Percentiles rank a stretch among this genome's conserved stretches.
phyloP scores from a whole-genome alignment of 768 basidiomycete genomes.

The Trametes gibbosa region DNA sequence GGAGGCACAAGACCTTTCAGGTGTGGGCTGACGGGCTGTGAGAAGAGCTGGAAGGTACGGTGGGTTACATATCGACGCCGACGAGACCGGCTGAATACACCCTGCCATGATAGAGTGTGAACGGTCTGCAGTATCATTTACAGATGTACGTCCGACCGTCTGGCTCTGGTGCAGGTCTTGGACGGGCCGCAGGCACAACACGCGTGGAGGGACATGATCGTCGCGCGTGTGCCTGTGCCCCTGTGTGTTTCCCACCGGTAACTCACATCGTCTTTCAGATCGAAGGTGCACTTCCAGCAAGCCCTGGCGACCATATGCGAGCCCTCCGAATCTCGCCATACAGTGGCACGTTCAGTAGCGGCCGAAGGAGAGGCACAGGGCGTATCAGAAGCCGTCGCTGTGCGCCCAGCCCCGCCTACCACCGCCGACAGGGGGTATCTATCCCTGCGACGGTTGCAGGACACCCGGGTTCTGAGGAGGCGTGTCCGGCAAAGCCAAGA shows the following conservation, averaged over 20 bases:
- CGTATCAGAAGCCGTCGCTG: neutral
- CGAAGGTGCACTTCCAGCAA: constrained; percentile 71
- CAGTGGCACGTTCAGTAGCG: neutral
- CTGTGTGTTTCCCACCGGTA: neutral
- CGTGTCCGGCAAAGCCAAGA: constrained; percentile 34
- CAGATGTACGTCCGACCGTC: constrained; percentile 55
- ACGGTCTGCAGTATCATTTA: constrained; percentile 85
- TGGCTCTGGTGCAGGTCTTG: neutral
- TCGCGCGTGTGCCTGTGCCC: neutral
- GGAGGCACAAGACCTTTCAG: constrained; percentile 58
- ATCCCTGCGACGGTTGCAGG: neutral
- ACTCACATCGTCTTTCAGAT: constrained; percentile 41
- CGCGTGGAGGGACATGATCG: neutral
- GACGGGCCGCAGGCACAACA: neutral
- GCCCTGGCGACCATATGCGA: constrained; percentile 44
- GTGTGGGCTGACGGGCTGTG: constrained; percentile 72
- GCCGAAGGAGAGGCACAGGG: neutral
- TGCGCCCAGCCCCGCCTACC: constrained; percentile 5
- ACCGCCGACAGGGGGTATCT: neutral
- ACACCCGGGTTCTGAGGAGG: neutral
- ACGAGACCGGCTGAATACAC: neutral
- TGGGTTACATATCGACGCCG: neutral
- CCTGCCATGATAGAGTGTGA: constrained; percentile 56
- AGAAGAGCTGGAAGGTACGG: constrained; percentile 81
- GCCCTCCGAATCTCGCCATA: constrained; percentile 27